Evolutionary conservation across 1,284 basidiomycete genomes (phyloP), one percentile per base, ranked within the genome.

Genomic region (Afroboletus lepidellus): DNA sequence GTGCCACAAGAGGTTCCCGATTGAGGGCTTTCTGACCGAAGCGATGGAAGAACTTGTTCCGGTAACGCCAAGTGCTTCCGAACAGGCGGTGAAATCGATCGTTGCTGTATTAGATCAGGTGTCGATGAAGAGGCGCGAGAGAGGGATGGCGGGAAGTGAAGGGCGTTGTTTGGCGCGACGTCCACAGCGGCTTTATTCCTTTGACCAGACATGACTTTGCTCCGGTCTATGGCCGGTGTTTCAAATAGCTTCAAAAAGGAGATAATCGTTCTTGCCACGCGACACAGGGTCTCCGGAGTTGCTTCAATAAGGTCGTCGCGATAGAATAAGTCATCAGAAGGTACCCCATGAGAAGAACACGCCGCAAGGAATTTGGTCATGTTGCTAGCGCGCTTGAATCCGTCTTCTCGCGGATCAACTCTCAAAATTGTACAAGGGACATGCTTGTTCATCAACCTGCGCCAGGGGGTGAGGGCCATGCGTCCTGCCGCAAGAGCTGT

Each of bases 401-500:
- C 83, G 60, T 89, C 84, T 61, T 88, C 85, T n/a, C 81, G 76
- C 46, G 75, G 66, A 64, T 90, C 85, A 41, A 87, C 77, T 43
- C 81, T 80, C 37, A 81, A 71, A 54, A 90, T 77, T 38, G 77
- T 77, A 36, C 75, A 78, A 8, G 82, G 80, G 46, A 80, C 76
- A 46, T 88, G 76, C 66, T 85, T 87, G 73, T 90, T 91, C 74
- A 89, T 77, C 51, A 89, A 74, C 59, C 88, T 91, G 38, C 39
- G 43, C 36, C 38, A 36, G 37, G 32, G 15, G 34, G 23, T 45
- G 38, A 32, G 43, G 18, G 33, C 43, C 38, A 49, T 16, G 11
- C 16, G 36, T 12, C 41, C 29, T 27, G 37, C 30, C 23, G 32
- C 8, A 13, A 58, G 21, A 29, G 50, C 18, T 50, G 29, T 44